These are phyloP conservation scores for Calonectria leucothoes DNA, from an alignment of 2,329 filamentous ascomycete genomes.

Conservation along the genomic window DNA sequence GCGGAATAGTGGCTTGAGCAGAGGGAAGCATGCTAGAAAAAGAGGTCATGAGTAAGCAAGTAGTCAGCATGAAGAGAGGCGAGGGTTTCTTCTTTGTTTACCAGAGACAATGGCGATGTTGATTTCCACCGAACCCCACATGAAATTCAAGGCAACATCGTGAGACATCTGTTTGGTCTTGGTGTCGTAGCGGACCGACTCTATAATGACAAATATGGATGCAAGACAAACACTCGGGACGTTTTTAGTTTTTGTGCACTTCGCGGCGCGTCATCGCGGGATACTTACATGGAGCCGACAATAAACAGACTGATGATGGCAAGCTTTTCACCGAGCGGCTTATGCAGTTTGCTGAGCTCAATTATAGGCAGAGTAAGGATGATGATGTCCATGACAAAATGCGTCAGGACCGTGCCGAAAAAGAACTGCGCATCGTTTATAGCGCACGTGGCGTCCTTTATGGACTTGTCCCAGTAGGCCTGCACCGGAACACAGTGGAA, in stretches of 20 bases:
- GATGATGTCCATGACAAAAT: slow-evolving; percentile 45
- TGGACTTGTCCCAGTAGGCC: slow-evolving; percentile 45
- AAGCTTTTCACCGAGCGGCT: slow-evolving; percentile 37
- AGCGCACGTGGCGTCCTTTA: slow-evolving; percentile 39
- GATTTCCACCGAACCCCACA: slow-evolving; percentile 42
- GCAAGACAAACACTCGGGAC: slow-evolving; percentile 40
- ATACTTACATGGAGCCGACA: slow-evolving; percentile 40
- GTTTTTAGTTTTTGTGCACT: neutral
- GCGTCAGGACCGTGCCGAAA: slow-evolving; percentile 45
- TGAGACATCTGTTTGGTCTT: slow-evolving; percentile 33
- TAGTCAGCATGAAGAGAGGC: neutral
- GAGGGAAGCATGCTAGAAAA: neutral
- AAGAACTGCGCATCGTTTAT: slow-evolving; percentile 47
- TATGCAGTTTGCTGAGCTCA: slow-evolving; percentile 42
- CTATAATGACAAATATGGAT: slow-evolving; percentile 35
- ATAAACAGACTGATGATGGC: slow-evolving; percentile 40
- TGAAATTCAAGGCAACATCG: slow-evolving; percentile 34
- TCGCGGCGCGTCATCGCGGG: neutral
- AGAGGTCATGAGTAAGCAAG: neutral
- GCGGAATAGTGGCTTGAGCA: neutral
- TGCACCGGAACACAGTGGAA: slow-evolving; percentile 49
- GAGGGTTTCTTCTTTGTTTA: slow-evolving; percentile 7
- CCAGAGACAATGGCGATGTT: slow-evolving; percentile 41
- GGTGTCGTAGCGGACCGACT: slow-evolving; percentile 29
- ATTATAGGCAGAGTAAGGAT: slow-evolving; percentile 44